A percentile compares a stretch with the other conserved stretches of the same genome.
phyloP scores from a whole-genome alignment of 305 asterid species.

The Solanum hybrid region DNA sequence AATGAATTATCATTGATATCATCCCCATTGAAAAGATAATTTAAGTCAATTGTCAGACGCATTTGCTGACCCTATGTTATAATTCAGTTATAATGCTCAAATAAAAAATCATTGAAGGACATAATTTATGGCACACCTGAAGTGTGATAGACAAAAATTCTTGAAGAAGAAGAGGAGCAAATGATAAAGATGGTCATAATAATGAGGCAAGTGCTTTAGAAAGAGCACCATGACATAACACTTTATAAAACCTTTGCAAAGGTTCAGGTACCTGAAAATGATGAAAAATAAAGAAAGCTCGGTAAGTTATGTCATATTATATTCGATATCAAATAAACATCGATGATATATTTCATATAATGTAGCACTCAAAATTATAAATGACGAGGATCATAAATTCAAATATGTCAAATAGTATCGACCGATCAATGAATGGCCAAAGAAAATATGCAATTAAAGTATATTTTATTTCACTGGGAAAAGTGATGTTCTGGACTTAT shows the following conservation, averaged over 20 bases:
- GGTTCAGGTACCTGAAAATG: background rate
- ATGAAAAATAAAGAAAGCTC: background rate
- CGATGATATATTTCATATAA: background rate
- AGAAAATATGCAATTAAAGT: background rate
- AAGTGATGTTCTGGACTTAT: background rate
- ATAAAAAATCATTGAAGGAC: background rate
- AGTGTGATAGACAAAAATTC: background rate
- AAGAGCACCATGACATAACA: background rate
- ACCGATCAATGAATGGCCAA: background rate
- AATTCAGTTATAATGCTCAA: background rate
- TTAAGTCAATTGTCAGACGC: background rate
- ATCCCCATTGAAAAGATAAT: background rate
- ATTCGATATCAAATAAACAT: background rate
- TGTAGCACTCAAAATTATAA: background rate
- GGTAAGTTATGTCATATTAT: background rate
- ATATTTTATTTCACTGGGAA: too few species aligned
- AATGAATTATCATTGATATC: background rate
- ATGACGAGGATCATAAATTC: background rate
- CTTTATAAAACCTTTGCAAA: background rate
- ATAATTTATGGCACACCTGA: background rate
- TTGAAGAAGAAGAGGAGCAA: background rate
- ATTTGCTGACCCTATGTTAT: background rate
- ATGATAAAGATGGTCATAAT: background rate
- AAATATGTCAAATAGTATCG: background rate
- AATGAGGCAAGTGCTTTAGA: background rate